These are phyloP conservation scores for Diaporthe ilicicola DNA, from an alignment of 2,329 filamentous ascomycete genomes.

Conservation along the genomic window DNA sequence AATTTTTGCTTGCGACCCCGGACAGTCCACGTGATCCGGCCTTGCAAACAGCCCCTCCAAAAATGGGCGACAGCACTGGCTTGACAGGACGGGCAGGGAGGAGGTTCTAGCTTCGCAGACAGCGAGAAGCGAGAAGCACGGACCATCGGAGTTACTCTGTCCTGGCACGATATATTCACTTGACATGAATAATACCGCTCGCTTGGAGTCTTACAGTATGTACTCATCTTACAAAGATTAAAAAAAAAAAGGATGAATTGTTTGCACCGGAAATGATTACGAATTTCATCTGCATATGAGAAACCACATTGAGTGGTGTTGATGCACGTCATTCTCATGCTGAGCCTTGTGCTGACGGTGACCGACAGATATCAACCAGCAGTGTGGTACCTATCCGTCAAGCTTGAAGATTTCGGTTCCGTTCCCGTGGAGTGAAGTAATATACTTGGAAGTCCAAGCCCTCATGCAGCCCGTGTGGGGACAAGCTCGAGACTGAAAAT, in stretches of 20 bases:
- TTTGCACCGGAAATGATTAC: too few relatives aligned
- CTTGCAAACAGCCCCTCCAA: constrained; percentile 14
- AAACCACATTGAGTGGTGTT: neutral
- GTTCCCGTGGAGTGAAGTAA: neutral
- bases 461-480: neutral
- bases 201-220: too few relatives aligned
- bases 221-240: too few relatives aligned
- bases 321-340: neutral
- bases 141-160: constrained; percentile 10
- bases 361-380: neutral
- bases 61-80: neutral
- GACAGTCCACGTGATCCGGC: constrained; percentile 31
- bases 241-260: neutral
- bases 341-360: neutral
- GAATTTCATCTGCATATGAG: neutral
- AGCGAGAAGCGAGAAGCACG: constrained; percentile 24
- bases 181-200: neutral
- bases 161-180: neutral
- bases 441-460: neutral
- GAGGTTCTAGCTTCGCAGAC: neutral
- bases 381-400: neutral
- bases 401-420: neutral
- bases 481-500: neutral
- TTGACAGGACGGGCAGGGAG: neutral
- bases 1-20: constrained; percentile 28